Base-by-base conservation (phyloP, 306 rosid species). In the Lathyrus sativus region DNA sequence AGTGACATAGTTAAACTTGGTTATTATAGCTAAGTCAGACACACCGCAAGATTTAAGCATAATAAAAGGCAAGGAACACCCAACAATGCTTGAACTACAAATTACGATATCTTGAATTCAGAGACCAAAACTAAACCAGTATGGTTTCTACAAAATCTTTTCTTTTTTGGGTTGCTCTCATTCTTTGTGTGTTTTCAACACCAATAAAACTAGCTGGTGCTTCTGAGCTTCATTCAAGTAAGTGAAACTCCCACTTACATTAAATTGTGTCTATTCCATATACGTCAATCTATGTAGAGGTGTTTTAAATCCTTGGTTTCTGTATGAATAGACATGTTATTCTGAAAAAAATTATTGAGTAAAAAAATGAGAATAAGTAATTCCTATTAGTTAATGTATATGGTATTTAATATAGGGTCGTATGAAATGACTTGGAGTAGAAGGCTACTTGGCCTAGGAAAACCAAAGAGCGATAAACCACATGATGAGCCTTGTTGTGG, bases 81-180 rank as follows among this genome's bases (percentile, higher is more conserved):
- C 3, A 14, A 5, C 54, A 7, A 50, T 46, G 18, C 9, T 63
- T 64, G 43, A 22, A 11, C 9, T 74, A 74, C 55, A 74, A 55
- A 74, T 39, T 39, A 46, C 11, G 2, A 49, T 15, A 4, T 38
- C 29, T 35, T 7, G 37, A 67, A 37, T 8, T 8, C 39, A 5
- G 39, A 35, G 39, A 35, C 39, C 9, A 7, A 35, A 35, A 35
- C 9, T 35, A 35, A 35, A 24, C 9, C 7, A 54, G 57, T 74
- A 57, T 57, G 78, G 62, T 67, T 74, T 74, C 67, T 13, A 49
- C 61, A 0, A 67, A 41, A n/a, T 9, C 3, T 57, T 22, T 24
- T 4, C 38, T 75, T 38, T 4, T 50, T 61, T 61, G 56, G 65
- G 29, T 38, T 35, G 6, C 43, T 11, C 63, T 75, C 57, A 17